A percentile compares a stretch with the other conserved stretches of the same genome.
Evolutionary conservation across 176 grass and related monocot species (phyloP).

Genomic region (Poa pratensis): DNA sequence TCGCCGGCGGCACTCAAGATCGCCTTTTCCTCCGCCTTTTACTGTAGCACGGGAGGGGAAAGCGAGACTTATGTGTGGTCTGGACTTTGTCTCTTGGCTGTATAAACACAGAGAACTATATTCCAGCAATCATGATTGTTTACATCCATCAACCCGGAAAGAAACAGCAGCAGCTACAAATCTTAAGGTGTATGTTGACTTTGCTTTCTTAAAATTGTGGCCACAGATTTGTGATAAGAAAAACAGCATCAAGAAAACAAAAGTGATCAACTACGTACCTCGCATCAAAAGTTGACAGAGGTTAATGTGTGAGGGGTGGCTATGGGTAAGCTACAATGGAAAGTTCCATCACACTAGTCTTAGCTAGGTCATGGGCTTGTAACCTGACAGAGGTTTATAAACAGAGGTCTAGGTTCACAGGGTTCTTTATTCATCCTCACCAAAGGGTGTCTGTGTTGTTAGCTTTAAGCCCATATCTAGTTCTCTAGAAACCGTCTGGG

Average conservation of each 20-base stretch:
- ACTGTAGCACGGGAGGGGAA: too few species aligned
- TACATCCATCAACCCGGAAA: constrained; percentile 3
- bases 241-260: constrained; percentile 23
- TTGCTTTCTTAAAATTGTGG: constrained; percentile 15
- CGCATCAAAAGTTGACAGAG: not conserved
- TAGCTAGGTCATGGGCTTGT: not conserved
- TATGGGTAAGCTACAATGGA: not conserved
- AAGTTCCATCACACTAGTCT: not conserved
- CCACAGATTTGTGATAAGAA: not conserved
- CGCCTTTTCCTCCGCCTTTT: too few species aligned
- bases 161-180: constrained; percentile 1
- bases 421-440: constrained; percentile 7
- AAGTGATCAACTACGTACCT: not conserved
- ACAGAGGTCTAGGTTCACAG: not conserved
- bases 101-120: not conserved
- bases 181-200: not conserved
- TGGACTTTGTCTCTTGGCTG: too few species aligned
- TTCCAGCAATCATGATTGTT: not conserved
- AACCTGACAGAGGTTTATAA: not conserved
- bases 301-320: too few species aligned
- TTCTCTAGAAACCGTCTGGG: constrained; percentile 26
- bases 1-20: too few species aligned
- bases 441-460: not conserved
- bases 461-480: not conserved
- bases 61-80: too few species aligned